Evolutionary conservation across 2,329 filamentous ascomycete genomes (phyloP).

Genomic region (Botrytis pseudocinerea): DNA sequence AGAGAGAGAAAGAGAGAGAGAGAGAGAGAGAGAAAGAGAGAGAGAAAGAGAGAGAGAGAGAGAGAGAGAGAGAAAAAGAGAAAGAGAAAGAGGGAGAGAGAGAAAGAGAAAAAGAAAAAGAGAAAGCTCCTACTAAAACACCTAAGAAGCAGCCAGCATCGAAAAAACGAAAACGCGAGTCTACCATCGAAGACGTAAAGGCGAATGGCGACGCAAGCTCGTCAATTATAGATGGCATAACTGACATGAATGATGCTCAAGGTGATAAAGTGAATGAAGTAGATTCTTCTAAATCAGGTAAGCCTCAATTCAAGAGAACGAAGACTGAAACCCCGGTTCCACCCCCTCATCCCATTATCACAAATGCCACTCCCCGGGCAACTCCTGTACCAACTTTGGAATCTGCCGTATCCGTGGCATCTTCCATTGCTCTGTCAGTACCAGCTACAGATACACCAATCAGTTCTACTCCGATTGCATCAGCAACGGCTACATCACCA

Average conservation of each 20-base stretch:
- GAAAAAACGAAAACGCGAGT: constrained; percentile 40
- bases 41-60: background rate
- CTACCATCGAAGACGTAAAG: constrained; percentile 23
- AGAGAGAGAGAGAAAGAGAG: constrained; percentile 4
- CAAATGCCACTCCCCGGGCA: constrained; percentile 41
- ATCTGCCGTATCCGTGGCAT: constrained; percentile 30
- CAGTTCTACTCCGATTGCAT: constrained; percentile 24
- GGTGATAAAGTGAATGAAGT: constrained; percentile 21
- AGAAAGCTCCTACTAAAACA: constrained; percentile 30
- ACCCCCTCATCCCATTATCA: constrained; percentile 43
- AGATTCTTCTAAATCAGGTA: constrained; percentile 32
- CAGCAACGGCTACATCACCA: constrained; percentile 29
- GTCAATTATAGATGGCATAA: constrained; percentile 30
- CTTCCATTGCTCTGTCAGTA: constrained; percentile 26
- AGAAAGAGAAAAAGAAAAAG: constrained; percentile 25
- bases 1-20: constrained; percentile 25
- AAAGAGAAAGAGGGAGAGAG: constrained; percentile 25
- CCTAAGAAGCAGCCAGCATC: constrained; percentile 31
- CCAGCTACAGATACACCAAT: constrained; percentile 26
- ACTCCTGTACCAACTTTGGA: constrained; percentile 27
- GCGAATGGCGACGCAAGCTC: constrained; percentile 14
- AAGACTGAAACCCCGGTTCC: constrained; percentile 61
- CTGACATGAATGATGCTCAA: constrained; percentile 28
- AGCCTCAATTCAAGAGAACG: constrained; percentile 51
- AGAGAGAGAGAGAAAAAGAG: constrained; percentile 21